Percentiles rank a stretch among this genome's conserved stretches.
Conservation (phyloP, 78 protist genomes). For the Chrysochromulina parva region DNA sequence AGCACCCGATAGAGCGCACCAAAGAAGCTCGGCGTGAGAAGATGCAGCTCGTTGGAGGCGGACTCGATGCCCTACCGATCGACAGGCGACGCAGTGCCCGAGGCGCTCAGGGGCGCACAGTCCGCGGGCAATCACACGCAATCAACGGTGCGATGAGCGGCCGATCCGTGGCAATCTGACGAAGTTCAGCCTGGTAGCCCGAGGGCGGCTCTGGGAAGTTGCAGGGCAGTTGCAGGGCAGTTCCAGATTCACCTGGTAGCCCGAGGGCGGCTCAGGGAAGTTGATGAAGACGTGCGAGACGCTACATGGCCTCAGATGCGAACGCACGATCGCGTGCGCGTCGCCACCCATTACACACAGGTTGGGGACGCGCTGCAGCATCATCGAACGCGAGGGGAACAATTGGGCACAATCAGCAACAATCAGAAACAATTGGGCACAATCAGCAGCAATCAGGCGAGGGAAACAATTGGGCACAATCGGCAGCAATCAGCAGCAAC, state of each 20-base stretch:
- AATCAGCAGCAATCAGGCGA: too few species aligned
- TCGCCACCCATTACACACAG: not conserved
- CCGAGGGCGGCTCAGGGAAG: slow-evolving; percentile 35
- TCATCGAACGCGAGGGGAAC: too few species aligned
- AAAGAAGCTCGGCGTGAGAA: not conserved
- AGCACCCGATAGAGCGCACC: not conserved
- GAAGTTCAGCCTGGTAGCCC: too few species aligned
- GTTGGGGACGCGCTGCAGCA: not conserved
- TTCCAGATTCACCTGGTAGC: too few species aligned
- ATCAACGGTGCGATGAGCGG: too few species aligned
- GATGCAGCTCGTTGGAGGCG: not conserved
- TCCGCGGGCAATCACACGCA: too few species aligned
- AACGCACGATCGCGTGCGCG: not conserved
- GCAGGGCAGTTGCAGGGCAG: not conserved
- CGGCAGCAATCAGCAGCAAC: too few species aligned
- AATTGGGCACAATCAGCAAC: too few species aligned
- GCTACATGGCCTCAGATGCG: not conserved
- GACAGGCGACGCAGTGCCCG: not conserved
- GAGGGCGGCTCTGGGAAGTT: slow-evolving; percentile 39
- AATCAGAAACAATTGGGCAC: too few species aligned
- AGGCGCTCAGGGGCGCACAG: too few species aligned
- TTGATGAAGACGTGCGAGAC: not conserved
- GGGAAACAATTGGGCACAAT: too few species aligned
- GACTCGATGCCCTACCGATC: not conserved
- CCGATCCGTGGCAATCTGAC: too few species aligned